These are phyloP conservation scores for Drechslera avenae DNA, from an alignment of 2,329 filamentous ascomycete species.

Conservation along the genomic window DNA sequence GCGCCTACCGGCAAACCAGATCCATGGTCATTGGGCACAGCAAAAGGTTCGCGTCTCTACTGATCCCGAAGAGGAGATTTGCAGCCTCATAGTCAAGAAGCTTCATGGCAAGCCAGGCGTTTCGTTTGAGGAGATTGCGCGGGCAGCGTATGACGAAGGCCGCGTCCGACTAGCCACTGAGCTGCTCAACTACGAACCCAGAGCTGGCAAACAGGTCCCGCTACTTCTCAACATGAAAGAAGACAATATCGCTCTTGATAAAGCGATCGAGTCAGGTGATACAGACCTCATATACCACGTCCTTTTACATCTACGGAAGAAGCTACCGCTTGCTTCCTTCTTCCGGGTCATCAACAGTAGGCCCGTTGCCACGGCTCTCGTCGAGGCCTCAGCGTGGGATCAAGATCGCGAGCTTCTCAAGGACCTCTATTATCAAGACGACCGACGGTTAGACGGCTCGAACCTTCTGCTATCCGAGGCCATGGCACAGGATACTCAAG, in stretches of 20 bases:
- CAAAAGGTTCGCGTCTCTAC: constrained; percentile 86
- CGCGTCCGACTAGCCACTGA: constrained; percentile 86
- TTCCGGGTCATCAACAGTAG: constrained; percentile 88
- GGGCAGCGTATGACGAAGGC: constrained; percentile 92
- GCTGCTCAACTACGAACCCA: constrained; percentile 88
- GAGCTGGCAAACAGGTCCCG: constrained; percentile 94
- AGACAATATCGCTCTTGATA: constrained; percentile 91
- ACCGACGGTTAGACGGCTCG: constrained; percentile 84
- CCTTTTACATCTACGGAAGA: constrained; percentile 84
- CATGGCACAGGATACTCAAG: constrained; percentile 70
- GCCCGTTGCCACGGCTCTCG: constrained; percentile 83
- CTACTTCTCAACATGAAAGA: constrained; percentile 94
- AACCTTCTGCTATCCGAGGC: constrained; percentile 87
- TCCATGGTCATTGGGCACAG: constrained; percentile 96
- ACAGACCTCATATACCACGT: constrained; percentile 92
- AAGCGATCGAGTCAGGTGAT: constrained; percentile 93
- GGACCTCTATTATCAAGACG: constrained; percentile 96
- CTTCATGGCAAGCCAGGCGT: constrained; percentile 88
- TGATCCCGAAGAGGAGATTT: constrained; percentile 87
- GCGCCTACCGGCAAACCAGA: constrained; percentile 81
- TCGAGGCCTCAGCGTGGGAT: constrained; percentile 80
- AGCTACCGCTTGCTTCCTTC: constrained; percentile 86
- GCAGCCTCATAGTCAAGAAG: constrained; percentile 82
- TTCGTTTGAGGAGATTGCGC: constrained; percentile 92
- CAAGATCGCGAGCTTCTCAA: constrained; percentile 85